A percentile compares a stretch with the other conserved stretches of the same genome.
Evolutionary conservation across 805 yeast species (phyloP).

Genomic region (Cyberlindnera americana): DNA sequence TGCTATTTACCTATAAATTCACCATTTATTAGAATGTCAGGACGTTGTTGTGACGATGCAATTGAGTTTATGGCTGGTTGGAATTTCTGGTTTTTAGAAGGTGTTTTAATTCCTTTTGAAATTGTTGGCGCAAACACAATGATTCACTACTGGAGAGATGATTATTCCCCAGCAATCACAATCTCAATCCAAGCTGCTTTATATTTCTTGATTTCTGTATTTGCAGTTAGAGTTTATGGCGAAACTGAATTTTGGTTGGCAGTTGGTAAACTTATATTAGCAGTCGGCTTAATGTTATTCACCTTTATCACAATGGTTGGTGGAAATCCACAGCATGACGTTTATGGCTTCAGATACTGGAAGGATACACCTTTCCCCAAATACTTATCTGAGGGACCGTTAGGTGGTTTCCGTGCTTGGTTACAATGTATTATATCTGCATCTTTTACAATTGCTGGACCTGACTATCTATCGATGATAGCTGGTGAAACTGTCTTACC

Average conservation of each 20-base stretch:
- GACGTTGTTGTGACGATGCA: constrained; percentile 73
- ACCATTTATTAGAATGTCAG: constrained; percentile 72
- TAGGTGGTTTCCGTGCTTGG: constrained; percentile 72
- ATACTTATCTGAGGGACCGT: constrained; percentile 48
- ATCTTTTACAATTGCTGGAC: constrained; percentile 78
- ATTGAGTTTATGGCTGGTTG: constrained; percentile 73
- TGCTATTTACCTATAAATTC: constrained; percentile 73
- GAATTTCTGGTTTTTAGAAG: constrained; percentile 74
- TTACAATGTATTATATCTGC: constrained; percentile 67
- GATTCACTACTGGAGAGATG: constrained; percentile 78
- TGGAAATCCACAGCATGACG: constrained; percentile 73
- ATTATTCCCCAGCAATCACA: constrained; percentile 68
- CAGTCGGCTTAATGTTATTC: constrained; percentile 70
- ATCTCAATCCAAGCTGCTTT: constrained; percentile 61
- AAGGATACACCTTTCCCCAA: constrained; percentile 52
- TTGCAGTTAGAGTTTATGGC: constrained; percentile 75
- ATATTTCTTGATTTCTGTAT: constrained; percentile 60
- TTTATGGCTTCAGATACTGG: constrained; percentile 58
- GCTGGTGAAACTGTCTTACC: constrained; percentile 81
- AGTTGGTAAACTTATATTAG: constrained; percentile 67
- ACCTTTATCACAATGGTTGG: constrained; percentile 84
- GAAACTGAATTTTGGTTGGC: constrained; percentile 81
- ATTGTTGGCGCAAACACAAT: constrained; percentile 76
- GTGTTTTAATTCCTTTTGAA: constrained; percentile 79
- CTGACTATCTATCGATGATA: constrained; percentile 80